A percentile compares a stretch with the other conserved stretches of the same genome.
Evolutionary conservation across 202 grass and related monocot genomes (phyloP).

Genomic region (Digitaria exilis): DNA sequence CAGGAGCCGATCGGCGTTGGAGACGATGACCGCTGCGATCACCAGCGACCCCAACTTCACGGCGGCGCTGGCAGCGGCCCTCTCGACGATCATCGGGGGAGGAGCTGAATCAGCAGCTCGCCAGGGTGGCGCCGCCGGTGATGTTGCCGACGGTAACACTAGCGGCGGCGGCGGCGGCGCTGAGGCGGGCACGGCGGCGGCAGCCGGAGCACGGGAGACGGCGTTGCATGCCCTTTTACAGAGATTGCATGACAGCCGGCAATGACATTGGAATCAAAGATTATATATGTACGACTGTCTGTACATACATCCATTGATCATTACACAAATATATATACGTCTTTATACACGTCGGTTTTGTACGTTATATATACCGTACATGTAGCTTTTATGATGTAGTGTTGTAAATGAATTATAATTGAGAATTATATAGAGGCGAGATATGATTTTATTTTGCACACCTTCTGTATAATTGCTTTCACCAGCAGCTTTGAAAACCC

Average conservation of each 20-base stretch:
- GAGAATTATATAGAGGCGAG: constrained; percentile 2
- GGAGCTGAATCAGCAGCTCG: background rate
- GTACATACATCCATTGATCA: background rate
- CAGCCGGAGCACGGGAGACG: background rate
- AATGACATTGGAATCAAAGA: background rate
- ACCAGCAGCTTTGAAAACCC: no score
- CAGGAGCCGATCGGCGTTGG: constrained; percentile 3
- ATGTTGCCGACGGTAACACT: background rate
- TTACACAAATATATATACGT: background rate
- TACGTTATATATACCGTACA: background rate
- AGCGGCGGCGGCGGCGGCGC: background rate
- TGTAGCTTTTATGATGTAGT: background rate
- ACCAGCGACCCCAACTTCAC: constrained; percentile 52
- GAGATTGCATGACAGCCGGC: constrained; percentile 2
- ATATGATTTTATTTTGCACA: background rate
- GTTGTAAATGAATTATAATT: constrained; percentile 13
- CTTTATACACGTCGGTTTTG: background rate
- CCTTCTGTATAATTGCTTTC: no score
- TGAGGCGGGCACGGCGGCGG: background rate
- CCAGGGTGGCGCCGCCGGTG: background rate
- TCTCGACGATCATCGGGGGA: constrained; percentile 43
- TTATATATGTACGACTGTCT: background rate
- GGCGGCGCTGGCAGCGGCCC: constrained; percentile 30
- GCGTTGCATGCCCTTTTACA: constrained; percentile 31
- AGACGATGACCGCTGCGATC: constrained; percentile 49